phyloP scores from a whole-genome alignment of 1,284 basidiomycete genomes.

The Meira miltonrushii region DNA sequence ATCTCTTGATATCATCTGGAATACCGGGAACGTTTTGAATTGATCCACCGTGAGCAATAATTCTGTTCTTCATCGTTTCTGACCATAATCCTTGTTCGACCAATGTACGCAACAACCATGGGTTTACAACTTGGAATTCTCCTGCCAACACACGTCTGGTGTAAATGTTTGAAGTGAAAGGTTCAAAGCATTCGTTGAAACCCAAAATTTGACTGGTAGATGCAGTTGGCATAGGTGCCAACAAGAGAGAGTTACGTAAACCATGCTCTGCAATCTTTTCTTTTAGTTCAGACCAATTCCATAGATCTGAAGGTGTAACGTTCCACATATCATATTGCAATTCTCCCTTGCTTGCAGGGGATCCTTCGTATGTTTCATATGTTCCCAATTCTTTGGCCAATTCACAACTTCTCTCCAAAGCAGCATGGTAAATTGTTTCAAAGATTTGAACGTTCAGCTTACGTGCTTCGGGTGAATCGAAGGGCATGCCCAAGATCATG shows the following conservation, averaged over 20 bases:
- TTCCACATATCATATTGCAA: constrained; percentile 96
- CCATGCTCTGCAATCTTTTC: constrained; percentile 81
- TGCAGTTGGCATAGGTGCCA: constrained; percentile 97
- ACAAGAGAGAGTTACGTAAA: constrained; percentile 85
- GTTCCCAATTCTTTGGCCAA: constrained; percentile 75
- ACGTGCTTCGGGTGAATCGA: constrained; percentile 83
- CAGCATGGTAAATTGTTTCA: constrained; percentile 97
- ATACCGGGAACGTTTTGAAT: constrained; percentile 62
- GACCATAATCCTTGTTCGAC: constrained; percentile 94
- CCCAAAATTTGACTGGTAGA: constrained; percentile 98
- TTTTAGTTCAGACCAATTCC: constrained; percentile 91
- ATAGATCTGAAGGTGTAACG: constrained; percentile 81
- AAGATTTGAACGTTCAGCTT: constrained; percentile 92
- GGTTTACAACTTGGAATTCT: constrained; percentile 98
- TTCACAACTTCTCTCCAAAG: constrained; percentile 85
- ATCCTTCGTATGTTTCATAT: constrained; percentile 88
- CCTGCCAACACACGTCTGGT: constrained; percentile 98
- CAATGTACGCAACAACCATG: constrained; percentile 93
- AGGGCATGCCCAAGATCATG: constrained; percentile 93
- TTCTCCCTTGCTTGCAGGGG: constrained; percentile 79
- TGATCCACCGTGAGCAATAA: constrained; percentile 92
- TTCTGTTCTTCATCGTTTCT: constrained; percentile 98
- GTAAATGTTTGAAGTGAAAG: constrained; percentile 96
- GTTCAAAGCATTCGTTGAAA: constrained; percentile 97
- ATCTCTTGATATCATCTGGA: constrained; percentile 61